Conservation (phyloP, 2,329 filamentous ascomycete genomes). For the Neonectria sp. region DNA sequence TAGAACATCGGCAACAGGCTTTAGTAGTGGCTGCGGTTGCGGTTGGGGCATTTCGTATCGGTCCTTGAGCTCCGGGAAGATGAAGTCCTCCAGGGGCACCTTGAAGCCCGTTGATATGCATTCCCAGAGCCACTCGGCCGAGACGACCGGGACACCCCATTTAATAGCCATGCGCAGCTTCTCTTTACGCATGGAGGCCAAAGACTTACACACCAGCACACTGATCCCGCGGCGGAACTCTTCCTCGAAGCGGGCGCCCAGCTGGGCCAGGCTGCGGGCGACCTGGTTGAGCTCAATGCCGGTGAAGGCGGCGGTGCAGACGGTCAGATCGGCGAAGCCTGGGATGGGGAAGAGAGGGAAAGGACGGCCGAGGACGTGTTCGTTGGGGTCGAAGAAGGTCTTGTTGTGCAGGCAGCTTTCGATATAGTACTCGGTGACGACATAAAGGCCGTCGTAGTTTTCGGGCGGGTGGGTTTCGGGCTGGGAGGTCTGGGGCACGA, state of each 20-base stretch:
- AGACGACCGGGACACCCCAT: constrained; percentile 86
- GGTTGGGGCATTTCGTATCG: constrained; percentile 39
- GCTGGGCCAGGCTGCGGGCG: constrained; percentile 79
- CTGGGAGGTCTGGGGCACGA: constrained; percentile 68
- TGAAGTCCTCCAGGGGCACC: constrained; percentile 61
- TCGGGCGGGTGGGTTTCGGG: constrained; percentile 60
- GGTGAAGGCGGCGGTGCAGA: constrained; percentile 87
- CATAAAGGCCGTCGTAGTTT: constrained; percentile 57
- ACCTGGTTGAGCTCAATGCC: constrained; percentile 90
- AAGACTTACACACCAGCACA: constrained; percentile 80
- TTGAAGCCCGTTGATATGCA: constrained; percentile 75
- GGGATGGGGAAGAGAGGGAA: constrained; percentile 79
- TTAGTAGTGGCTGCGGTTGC: constrained; percentile 14
- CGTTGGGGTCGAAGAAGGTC: constrained; percentile 76
- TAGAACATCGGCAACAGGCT: constrained; percentile 20
- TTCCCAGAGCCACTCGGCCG: constrained; percentile 86
- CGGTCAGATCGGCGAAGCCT: constrained; percentile 78
- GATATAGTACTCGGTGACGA: constrained; percentile 93
- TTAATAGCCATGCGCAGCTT: constrained; percentile 84
- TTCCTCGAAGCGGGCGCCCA: constrained; percentile 88
- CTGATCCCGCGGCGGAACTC: constrained; percentile 80
- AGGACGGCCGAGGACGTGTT: constrained; percentile 82
- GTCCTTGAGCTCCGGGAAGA: constrained; percentile 64
- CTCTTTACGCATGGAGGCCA: constrained; percentile 73
- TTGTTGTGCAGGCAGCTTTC: constrained; percentile 89